A percentile compares a stretch with the other conserved stretches of the same genome.
Conservation (phyloP, 441 rosid genomes). For the Lepidium campestre region DNA sequence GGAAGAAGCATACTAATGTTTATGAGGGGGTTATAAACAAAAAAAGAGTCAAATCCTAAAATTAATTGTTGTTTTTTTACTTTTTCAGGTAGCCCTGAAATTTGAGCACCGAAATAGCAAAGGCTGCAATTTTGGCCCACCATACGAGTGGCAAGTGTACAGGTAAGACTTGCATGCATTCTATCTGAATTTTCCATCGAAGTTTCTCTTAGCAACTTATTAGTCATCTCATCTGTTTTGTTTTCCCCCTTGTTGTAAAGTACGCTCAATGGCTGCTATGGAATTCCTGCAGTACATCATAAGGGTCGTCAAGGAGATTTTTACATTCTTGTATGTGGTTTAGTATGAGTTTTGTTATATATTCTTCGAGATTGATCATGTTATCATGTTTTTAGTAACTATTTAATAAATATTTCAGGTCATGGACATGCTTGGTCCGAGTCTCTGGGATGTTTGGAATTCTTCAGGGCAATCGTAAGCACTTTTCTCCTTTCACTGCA, state of each 20-base stretch:
- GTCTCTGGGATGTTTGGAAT: slow-evolving; percentile 99
- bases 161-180: slow-evolving; percentile 42
- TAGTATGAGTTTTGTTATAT: not conserved
- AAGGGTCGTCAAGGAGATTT: slow-evolving; percentile 98
- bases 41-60: not conserved
- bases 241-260: slow-evolving; percentile 33
- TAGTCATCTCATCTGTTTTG: slow-evolving; percentile 5
- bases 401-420: slow-evolving; percentile 48
- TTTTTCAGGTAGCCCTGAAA: slow-evolving; percentile 79
- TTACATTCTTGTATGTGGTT: slow-evolving; percentile 59
- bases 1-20: not conserved
- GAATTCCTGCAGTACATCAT: slow-evolving; percentile 83
- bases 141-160: slow-evolving; percentile 98
- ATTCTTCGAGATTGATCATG: not conserved
- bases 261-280: slow-evolving; percentile 82
- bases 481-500: not conserved
- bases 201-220: not conserved
- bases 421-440: slow-evolving; percentile 98
- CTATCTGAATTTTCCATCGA: not conserved
- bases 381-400: slow-evolving; percentile 14
- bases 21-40: not conserved
- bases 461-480: slow-evolving; percentile 76
- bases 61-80: not conserved
- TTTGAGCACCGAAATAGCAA: slow-evolving; percentile 92
- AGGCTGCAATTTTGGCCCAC: slow-evolving; percentile 97